phyloP scores from a whole-genome alignment of 768 basidiomycete genomes.

The Boletus sp. region DNA sequence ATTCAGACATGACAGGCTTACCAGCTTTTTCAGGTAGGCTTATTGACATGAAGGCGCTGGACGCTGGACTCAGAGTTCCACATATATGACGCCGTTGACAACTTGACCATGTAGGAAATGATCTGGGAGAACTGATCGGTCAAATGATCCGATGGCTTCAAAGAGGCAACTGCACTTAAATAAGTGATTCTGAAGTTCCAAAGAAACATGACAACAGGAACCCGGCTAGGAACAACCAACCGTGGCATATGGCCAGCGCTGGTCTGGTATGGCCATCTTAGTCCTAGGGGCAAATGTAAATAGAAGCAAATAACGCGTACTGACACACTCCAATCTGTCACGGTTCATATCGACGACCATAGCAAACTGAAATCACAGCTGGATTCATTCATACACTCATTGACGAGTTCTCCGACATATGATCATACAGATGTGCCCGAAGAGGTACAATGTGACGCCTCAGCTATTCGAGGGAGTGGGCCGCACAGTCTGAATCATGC shows the following conservation, averaged over 20 bases:
- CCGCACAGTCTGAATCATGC: too few species aligned
- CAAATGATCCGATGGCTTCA: background rate
- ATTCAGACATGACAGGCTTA: background rate
- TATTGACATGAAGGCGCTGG: background rate
- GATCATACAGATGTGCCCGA: too few species aligned
- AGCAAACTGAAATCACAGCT: background rate
- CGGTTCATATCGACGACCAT: too few species aligned
- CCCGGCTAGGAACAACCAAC: background rate
- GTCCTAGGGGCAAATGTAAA: constrained; percentile 8
- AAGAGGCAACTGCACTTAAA: constrained; percentile 7
- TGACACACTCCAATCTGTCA: too few species aligned
- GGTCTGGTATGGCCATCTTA: constrained; percentile 8
- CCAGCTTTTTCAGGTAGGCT: constrained; percentile 10
- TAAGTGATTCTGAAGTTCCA: background rate
- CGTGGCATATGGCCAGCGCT: background rate
- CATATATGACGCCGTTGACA: background rate
- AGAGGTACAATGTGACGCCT: too few species aligned
- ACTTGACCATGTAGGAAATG: background rate
- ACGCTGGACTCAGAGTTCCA: background rate
- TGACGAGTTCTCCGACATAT: too few species aligned
- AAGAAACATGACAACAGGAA: background rate
- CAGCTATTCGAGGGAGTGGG: too few species aligned
- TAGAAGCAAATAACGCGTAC: constrained; percentile 11
- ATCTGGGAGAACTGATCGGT: background rate
- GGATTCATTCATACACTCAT: too few species aligned